Evolutionary conservation across 345 rosid species (phyloP), one percentile per base, ranked within the genome.

Genomic region (Syzygium aromaticum): DNA sequence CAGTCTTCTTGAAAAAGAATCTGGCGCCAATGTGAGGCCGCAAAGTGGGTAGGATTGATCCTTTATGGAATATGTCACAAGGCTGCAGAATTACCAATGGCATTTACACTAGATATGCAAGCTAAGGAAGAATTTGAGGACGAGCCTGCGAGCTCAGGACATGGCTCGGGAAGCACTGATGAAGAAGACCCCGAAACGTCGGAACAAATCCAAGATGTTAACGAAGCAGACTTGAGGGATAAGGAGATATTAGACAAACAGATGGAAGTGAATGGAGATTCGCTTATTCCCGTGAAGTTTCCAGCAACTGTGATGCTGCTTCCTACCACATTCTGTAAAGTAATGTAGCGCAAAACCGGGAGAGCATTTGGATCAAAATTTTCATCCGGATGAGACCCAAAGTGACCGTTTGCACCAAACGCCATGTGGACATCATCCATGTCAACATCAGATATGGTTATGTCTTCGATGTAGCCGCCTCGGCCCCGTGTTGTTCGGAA

Each of bases 381-480:
- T 87, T 97, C 96, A 8, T 97, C 99, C 0, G 99, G 97, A 80
- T 97, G 99, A n/a, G 93, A 84, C 46, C 98, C 99, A 2, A 84
- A 86, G 89, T 94, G 89, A 25, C 98, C 98, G 6, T 89, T 85
- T 12, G 95, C 96, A 27, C 91, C 86, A 40, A 97, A 91, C 57
- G 98, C 99, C 3, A 85, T 85, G 15, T 54, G 16, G 27, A 95
- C 87, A n/a, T 91, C 88, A 6, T 88, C 54, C 89, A 97, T 67
- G 51, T 90, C 88, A 22, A 92, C 90, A 87, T 87, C 89, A 23
- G 98, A 91, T 89, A 95, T 87, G 16, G 92, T 90, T 85, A 97
- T 92, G 85, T 94, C 90, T 87, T 91, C 90, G 25, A 97, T 92
- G 84, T 94, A 97, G 33, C 98, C 99, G 64, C 99, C 99, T 84